Base-by-base conservation (phyloP, 2,329 filamentous ascomycete species). In the Sporothrix pseudoabietina region DNA sequence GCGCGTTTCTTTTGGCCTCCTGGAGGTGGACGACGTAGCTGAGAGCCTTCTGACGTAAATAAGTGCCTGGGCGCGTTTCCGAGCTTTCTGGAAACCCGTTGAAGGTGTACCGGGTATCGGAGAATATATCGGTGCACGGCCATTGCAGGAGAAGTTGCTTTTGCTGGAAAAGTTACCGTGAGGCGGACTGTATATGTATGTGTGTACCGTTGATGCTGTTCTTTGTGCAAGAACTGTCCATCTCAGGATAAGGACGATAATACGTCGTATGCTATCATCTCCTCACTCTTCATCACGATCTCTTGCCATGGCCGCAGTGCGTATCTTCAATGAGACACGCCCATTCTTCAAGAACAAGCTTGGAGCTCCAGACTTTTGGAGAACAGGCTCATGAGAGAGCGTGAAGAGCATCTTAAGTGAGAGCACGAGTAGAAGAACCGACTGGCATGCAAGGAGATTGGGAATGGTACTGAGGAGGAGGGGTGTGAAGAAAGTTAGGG, bases 391-490 rank as follows among this genome's bases (percentile, higher is more conserved):
- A 12, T 26, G 8, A 69, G 65, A 69, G 57, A 19, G 32, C 26
- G 44, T 49, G 16, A 32, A 59, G 35, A 44, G 47, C 26, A 59
- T 32, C 52, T 30, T 22, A 6, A 14, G 52, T 44, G 26, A 32
- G 30, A 54, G 41, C 22, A 66, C 30, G 35, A 66, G 22, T 16
- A 54, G 52, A 55, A 65, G 54, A 35, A 16, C 55, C 61, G 61
- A 74, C 74, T 76, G 75, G 75, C 75, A 76, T 72, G 75, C 75
- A 75, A 75, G 69, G 75, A 75, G 69, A 75, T 76, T 71, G 65
- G 65, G 65, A 22, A 69, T 54, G 47, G 65, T 39, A 19, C 6
- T 6, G 19, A 30, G 22, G 52, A 55, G 65, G 55, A 47, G 54
- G 66, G 57, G 66, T n/a, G 52, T 41, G 47, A 30, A 55, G n/a